Percentiles rank a stretch among this genome's conserved stretches.
Conservation (phyloP, 1,284 basidiomycete genomes). For the Acaromyces ingoldii region DNA sequence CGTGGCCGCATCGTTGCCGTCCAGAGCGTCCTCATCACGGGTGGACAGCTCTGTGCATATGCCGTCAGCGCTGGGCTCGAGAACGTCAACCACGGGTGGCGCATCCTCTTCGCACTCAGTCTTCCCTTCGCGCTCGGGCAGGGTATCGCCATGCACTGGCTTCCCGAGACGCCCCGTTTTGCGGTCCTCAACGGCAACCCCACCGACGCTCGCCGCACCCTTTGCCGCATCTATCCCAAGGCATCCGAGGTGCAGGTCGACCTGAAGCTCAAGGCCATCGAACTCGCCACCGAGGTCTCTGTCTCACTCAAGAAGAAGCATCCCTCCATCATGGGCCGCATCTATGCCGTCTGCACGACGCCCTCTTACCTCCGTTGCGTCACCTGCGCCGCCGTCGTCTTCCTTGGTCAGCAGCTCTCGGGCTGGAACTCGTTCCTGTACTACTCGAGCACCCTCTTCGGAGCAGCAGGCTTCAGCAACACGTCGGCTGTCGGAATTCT, state of each 20-base stretch:
- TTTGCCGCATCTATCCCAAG: constrained; percentile 37
- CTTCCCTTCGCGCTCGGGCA: constrained; percentile 50
- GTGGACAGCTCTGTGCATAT: constrained; percentile 52
- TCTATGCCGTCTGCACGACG: constrained; percentile 24
- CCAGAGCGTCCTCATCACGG: constrained; percentile 51
- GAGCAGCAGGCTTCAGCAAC: constrained; percentile 50
- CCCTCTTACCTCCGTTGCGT: constrained; percentile 17
- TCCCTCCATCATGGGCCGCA: constrained; percentile 8
- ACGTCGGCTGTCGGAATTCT: constrained; percentile 47
- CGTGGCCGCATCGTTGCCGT: constrained; percentile 53
- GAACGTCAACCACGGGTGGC: constrained; percentile 47
- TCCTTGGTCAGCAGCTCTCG: constrained; percentile 46
- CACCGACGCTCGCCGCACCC: constrained; percentile 40
- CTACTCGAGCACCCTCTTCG: constrained; percentile 51
- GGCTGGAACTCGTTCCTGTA: constrained; percentile 54
- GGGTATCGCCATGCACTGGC: constrained; percentile 39
- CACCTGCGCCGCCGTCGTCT: constrained; percentile 20
- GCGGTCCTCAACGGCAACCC: constrained; percentile 40
- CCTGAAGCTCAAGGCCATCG: constrained; percentile 49
- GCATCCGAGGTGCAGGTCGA: constrained; percentile 48
- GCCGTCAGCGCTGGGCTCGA: constrained; percentile 41
- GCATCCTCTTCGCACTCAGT: constrained; percentile 53
- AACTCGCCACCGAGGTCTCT: constrained; percentile 31
- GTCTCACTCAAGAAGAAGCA: constrained; percentile 13
- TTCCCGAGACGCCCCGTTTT: constrained; percentile 53